These are phyloP conservation scores for Trichocladium antarcticum DNA, from an alignment of 495 filamentous ascomycete genomes.

Conservation along the genomic window DNA sequence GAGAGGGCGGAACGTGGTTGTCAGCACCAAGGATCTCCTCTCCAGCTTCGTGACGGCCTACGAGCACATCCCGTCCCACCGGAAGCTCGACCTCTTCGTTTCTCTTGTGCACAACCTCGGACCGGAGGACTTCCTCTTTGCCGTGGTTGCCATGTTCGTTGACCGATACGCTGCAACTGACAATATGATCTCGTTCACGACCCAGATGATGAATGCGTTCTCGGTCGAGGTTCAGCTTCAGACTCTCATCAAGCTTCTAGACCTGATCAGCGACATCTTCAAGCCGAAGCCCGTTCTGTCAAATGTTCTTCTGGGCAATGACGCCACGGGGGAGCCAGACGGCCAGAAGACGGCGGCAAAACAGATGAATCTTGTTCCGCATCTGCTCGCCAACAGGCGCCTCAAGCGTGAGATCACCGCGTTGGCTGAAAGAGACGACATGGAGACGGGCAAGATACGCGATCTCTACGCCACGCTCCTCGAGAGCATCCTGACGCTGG, in stretches of 20 bases:
- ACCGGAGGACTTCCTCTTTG: constrained; percentile 67
- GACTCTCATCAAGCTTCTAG: constrained; percentile 59
- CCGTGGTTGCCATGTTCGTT: constrained; percentile 57
- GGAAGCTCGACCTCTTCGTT: constrained; percentile 67
- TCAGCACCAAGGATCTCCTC: constrained; percentile 72
- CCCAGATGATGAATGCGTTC: constrained; percentile 45
- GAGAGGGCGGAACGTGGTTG: constrained; percentile 62
- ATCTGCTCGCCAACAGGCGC: constrained; percentile 40
- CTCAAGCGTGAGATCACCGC: constrained; percentile 39
- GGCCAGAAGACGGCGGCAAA: constrained; percentile 48
- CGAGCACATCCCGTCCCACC: constrained; percentile 81
- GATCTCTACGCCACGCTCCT: constrained; percentile 58
- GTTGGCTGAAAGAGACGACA: constrained; percentile 43
- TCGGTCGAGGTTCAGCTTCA: constrained; percentile 55
- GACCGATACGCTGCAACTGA: constrained; percentile 52
- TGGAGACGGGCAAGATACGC: constrained; percentile 50
- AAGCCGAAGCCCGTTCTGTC: constrained; percentile 59
- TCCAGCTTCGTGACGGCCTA: constrained; percentile 89
- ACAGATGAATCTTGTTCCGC: constrained; percentile 49
- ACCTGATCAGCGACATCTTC: constrained; percentile 59
- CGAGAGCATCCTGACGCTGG: constrained; percentile 53
- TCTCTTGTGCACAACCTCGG: constrained; percentile 75
- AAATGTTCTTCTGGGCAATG: constrained; percentile 53
- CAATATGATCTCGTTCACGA: constrained; percentile 41
- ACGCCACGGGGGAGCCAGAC: constrained; percentile 48